Conservation (phyloP, 129 eudicot species). For the Smallanthus sonchifolius region DNA sequence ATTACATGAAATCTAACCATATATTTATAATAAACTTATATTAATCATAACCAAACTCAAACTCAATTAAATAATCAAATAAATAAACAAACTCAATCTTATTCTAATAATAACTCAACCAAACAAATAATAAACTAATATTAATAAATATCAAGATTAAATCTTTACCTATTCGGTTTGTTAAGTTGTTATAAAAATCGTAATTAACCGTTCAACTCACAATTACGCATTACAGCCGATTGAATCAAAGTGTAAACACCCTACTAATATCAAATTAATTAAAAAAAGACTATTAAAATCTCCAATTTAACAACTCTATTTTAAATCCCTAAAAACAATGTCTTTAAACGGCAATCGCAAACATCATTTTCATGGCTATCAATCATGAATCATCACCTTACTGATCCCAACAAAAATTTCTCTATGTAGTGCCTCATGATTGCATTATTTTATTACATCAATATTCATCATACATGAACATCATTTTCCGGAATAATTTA, state of each 20-base stretch:
- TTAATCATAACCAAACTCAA: too few relatives aligned
- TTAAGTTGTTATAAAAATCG: too few relatives aligned
- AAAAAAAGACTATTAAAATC: background rate
- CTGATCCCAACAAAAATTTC: slow-evolving; percentile 6
- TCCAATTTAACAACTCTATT: background rate
- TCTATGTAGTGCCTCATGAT: background rate
- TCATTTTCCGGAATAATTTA: background rate
- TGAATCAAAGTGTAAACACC: too few relatives aligned
- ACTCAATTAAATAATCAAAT: too few relatives aligned
- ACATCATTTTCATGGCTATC: slow-evolving; percentile 31
- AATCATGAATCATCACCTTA: background rate
- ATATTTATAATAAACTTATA: too few relatives aligned
- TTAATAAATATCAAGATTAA: too few relatives aligned
- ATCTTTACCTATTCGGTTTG: too few relatives aligned
- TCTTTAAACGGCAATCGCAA: slow-evolving; percentile 21
- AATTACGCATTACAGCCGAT: too few relatives aligned
- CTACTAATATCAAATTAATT: background rate
- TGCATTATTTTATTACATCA: background rate
- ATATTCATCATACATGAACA: background rate
- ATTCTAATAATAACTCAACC: too few relatives aligned
- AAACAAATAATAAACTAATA: too few relatives aligned
- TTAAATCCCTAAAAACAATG: background rate
- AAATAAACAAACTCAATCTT: too few relatives aligned
- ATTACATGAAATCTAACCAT: too few relatives aligned
- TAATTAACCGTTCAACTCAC: background rate